phyloP scores from a whole-genome alignment of 2,329 filamentous ascomycete genomes.

The Colletotrichum aenigma region DNA sequence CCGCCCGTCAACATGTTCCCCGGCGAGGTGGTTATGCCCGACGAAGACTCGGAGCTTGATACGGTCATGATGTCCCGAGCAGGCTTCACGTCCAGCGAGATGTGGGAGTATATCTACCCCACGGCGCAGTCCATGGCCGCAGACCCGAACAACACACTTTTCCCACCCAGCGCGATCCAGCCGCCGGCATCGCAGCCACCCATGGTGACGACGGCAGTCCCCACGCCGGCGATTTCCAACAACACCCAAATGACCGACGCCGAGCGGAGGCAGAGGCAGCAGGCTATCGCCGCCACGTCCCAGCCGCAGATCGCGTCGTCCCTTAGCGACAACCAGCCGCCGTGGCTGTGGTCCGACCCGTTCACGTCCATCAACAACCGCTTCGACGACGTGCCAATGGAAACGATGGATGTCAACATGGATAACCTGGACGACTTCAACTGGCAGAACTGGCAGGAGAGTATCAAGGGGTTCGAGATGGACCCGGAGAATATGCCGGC shows the following conservation, averaged over 20 bases:
- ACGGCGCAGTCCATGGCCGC: slow-evolving; percentile 13
- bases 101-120: slow-evolving; percentile 21
- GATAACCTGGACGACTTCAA: slow-evolving; percentile 46
- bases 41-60: neutral
- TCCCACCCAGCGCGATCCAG: neutral
- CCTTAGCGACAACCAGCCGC: slow-evolving; percentile 38
- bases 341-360: slow-evolving; percentile 45
- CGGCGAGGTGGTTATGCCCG: neutral
- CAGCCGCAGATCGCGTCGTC: slow-evolving; percentile 22
- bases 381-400: slow-evolving; percentile 29
- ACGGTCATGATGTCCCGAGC: slow-evolving; percentile 18
- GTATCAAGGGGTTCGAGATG: slow-evolving; percentile 42
- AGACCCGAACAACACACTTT: slow-evolving; percentile 8
- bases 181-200: neutral
- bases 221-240: neutral
- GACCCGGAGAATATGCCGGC: slow-evolving; percentile 9
- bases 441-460: slow-evolving; percentile 55
- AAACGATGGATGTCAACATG: slow-evolving; percentile 40
- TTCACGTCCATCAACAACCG: slow-evolving; percentile 32
- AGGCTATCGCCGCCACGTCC: slow-evolving; percentile 23
- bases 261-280: slow-evolving; percentile 21
- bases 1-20: neutral
- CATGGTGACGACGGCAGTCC: neutral
- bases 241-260: slow-evolving; percentile 11
- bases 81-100: slow-evolving; percentile 2